phyloP scores from a whole-genome alignment of 768 basidiomycete species.

The Russula earlei region DNA sequence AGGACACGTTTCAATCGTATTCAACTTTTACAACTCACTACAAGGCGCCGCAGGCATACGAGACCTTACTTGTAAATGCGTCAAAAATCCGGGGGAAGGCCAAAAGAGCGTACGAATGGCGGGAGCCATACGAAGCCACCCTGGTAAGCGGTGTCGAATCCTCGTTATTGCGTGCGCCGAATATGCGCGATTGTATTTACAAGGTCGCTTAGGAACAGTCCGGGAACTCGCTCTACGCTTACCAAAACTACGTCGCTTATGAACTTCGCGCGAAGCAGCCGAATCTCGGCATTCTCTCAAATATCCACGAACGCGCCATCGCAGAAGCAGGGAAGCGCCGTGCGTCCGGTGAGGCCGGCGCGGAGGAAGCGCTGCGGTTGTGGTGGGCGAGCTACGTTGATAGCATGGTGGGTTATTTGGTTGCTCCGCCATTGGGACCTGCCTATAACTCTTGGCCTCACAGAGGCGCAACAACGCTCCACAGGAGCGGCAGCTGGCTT shows the following conservation, averaged over 20 bases:
- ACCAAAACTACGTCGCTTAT: conserved; percentile 49
- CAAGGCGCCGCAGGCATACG: conserved; percentile 68
- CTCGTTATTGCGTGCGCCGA: neutral
- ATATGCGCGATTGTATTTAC: conserved; percentile 23
- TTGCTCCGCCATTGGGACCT: neutral
- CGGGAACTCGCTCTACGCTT: conserved; percentile 44
- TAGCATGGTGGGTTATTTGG: conserved; percentile 42
- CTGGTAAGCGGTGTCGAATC: conserved; percentile 37
- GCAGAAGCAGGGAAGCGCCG: conserved; percentile 56
- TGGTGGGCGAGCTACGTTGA: conserved; percentile 75
- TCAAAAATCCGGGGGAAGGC: conserved; percentile 60
- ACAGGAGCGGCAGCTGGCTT: conserved; percentile 33
- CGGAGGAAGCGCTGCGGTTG: conserved; percentile 46
- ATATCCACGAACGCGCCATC: conserved; percentile 67
- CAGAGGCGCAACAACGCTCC: conserved; percentile 40
- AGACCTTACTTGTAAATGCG: conserved; percentile 62
- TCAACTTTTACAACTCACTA: conserved; percentile 82
- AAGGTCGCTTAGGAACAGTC: conserved; percentile 18
- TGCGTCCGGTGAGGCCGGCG: conserved; percentile 43
- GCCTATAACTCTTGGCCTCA: neutral
- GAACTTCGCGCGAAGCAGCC: conserved; percentile 55
- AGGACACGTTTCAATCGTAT: conserved; percentile 76
- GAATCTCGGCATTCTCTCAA: conserved; percentile 45
- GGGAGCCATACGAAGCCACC: conserved; percentile 52
- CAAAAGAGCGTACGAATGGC: conserved; percentile 48